Evolutionary conservation across 2,329 filamentous ascomycete species (phyloP), one percentile per base, ranked within the genome.

Genomic region (Nothophaeocryptopus gaeumannii): DNA sequence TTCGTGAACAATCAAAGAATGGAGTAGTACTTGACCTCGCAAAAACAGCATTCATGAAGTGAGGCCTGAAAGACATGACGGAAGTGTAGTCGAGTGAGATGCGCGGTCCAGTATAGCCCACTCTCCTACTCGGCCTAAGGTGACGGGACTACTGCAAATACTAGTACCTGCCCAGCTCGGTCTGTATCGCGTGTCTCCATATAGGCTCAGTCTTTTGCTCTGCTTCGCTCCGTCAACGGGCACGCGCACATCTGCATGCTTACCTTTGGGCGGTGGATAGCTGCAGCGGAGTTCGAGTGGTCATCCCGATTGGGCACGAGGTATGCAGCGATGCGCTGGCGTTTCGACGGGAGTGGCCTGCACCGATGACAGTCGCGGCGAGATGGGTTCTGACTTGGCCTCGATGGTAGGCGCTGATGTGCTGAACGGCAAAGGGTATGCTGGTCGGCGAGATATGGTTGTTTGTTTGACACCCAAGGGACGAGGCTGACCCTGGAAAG

Each of bases 281-380:
- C 45, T 47, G 50, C 50, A 56, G 45, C 47, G 44, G 51, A 38
- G 37, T 36, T 30, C 20, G 16, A 46, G 37, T 36, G 31, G 33
- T 53, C 45, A 14, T 47, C 47, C 53, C 50, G 53, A 55, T 55
- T 55, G 53, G 54, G 41, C 38, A 37, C 45, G 40, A 38, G 49
- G 33, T 32, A 51, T 53, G 54, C 54, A 54, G 42, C 39, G 20
- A 54, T 56, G 54, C 54, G 54, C 42, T 56, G 54, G 51, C 54
- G 36, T 29, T 32, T 42, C 31, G 45, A 42, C 45, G 15, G 45
- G 45, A 47, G 32, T 36, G 32, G 30, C 45, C 37, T 47, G 45
- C 11, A 34, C 36, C 31, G 29, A 26, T 26, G 20, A 26, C 20
- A 26, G 20, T 26, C 20, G 20, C 20, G 20, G 20, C 20, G 20